Percentiles rank a stretch among this genome's conserved stretches.
phyloP scores from a whole-genome alignment of 331 rosid genomes.

The Pyracantha coccinea region DNA sequence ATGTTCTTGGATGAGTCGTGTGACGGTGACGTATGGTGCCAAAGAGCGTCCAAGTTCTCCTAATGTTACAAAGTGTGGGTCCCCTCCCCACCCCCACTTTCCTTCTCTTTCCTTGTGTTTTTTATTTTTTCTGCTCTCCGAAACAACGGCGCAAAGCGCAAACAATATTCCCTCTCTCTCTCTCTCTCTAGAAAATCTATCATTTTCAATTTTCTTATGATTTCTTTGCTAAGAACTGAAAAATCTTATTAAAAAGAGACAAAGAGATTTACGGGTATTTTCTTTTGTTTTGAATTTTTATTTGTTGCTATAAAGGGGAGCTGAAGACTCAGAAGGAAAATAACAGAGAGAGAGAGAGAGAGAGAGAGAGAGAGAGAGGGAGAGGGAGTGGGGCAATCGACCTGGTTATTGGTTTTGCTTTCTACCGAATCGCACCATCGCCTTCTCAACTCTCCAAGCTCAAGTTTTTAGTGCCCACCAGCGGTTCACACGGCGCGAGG shows the following conservation, averaged over 20 bases:
- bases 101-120: constrained; percentile 7
- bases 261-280: not conserved
- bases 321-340: not conserved
- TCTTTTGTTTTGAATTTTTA: not conserved
- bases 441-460: too few species aligned
- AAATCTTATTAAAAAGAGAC: not conserved
- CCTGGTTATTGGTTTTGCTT: not conserved
- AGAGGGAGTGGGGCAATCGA: not conserved
- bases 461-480: not conserved
- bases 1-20: constrained; percentile 20
- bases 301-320: constrained; percentile 5
- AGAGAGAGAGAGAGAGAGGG: not conserved
- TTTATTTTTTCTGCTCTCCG: not conserved
- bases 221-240: not conserved
- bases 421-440: not conserved
- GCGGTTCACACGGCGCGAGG: constrained; percentile 13
- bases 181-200: not conserved
- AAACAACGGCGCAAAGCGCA: constrained; percentile 8
- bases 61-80: constrained; percentile 63
- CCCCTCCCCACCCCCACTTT: constrained; percentile 3
- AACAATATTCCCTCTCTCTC: not conserved
- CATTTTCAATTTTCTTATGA: not conserved
- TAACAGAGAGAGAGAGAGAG: not conserved
- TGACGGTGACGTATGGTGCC: constrained; percentile 60
- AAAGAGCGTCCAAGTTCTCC: constrained; percentile 96